Base-by-base conservation (phyloP, 2,329 filamentous ascomycete species). In the Aureobasidium sp. region DNA sequence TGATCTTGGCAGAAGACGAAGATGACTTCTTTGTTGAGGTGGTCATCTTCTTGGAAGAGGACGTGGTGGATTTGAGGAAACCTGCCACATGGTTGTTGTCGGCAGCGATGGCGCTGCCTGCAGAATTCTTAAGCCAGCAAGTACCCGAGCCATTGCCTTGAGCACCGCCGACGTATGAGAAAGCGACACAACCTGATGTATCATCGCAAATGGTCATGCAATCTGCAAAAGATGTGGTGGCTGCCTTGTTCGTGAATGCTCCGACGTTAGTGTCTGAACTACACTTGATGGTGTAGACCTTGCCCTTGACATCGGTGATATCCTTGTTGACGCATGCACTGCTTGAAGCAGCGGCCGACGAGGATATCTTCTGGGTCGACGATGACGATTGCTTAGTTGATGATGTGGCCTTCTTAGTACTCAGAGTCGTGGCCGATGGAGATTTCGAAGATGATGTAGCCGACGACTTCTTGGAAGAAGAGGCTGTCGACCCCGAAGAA, bases 241-340 rank as follows among this genome's bases (percentile, higher is more conserved):
- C 63, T 6, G 39, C 15, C 17, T 55, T 59, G 61, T 47, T 65
- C 13, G 63, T 48, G 37, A 63, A 65, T 23, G 63, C 20, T 23
- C 63, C 61, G 10, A 58, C 27, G 13, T 52, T 57, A 32, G 48
- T 62, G 29, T 65, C 63, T 1, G 63, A 62, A 20, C 50, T 52
- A 48, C 61, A 65, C 42, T 61, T 60, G 34, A 64, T 58, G n/a
- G 61, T 64, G 50, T 57, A 62, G 20, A 41, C 37, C 34, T 56
- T 51, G 42, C 51, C 52, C 26, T 63, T 68, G n/a, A 61, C 17
- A 13, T 64, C 66, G 13, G 62, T 66, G 47, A 70, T 67, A 2
- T 63, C 61, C 34, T 62, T 59, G 36, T 60, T 63, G 48, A 70
- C 67, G 48, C 69, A 71, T 29, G 62, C 36, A 15, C 36, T 62